These are phyloP conservation scores for Zygosaccharomyces sapae DNA, from an alignment of 1,139 yeast species.

Conservation along the genomic window DNA sequence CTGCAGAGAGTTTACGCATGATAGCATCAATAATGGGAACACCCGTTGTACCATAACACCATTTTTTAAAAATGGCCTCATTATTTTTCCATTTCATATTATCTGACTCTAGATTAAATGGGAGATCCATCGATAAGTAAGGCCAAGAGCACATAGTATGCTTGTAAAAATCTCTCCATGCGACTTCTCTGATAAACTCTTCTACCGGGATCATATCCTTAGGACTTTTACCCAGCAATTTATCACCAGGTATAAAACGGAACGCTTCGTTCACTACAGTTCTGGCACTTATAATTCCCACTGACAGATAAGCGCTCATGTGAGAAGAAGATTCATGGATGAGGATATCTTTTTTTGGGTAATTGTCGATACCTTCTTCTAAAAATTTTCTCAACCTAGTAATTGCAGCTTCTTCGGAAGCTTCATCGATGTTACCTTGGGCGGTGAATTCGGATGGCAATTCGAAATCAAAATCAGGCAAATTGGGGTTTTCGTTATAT, in stretches of 20 bases:
- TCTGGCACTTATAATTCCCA: conserved; percentile 46
- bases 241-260: conserved; percentile 27
- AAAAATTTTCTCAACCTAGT: conserved; percentile 37
- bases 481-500: conserved; percentile 8
- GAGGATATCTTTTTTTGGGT: conserved; percentile 34
- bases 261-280: conserved; percentile 37
- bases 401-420: conserved; percentile 42
- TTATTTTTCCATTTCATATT: conserved; percentile 44
- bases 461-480: conserved; percentile 11
- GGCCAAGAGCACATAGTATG: conserved; percentile 51
- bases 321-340: conserved; percentile 39
- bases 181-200: conserved; percentile 51
- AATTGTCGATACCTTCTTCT: conserved; percentile 32
- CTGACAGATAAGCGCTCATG: conserved; percentile 45
- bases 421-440: conserved; percentile 22
- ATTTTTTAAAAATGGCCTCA: conserved; percentile 40
- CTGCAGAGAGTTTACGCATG: conserved; percentile 48
- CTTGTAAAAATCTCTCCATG: conserved; percentile 56
- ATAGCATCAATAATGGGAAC: conserved; percentile 55
- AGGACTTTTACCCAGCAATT: conserved; percentile 33
- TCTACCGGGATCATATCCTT: conserved; percentile 35
- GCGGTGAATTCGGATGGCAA: conserved; percentile 19
- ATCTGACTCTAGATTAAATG: conserved; percentile 44
- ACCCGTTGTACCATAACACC: conserved; percentile 55
- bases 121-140: conserved; percentile 47